A percentile compares a stretch with the other conserved stretches of the same genome.
Evolutionary conservation across 495 filamentous ascomycete species (phyloP).

Genomic region (Trichoderma reesei): DNA sequence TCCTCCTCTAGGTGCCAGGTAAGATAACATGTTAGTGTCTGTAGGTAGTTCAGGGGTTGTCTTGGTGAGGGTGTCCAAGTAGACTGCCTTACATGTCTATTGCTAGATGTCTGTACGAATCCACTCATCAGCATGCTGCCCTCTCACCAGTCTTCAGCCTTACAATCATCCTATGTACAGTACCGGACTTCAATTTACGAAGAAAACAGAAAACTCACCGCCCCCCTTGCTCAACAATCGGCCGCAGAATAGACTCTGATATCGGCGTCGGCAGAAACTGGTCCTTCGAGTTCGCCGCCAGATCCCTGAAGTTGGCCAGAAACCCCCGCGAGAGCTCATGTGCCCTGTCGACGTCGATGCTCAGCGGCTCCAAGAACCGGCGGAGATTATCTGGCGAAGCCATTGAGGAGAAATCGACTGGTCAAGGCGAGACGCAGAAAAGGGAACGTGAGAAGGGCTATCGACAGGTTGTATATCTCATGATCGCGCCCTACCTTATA

Average conservation of each 20-base stretch:
- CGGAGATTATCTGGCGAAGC: neutral
- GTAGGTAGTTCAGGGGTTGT: neutral
- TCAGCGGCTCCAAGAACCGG: slow-evolving; percentile 32
- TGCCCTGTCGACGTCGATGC: slow-evolving; percentile 35
- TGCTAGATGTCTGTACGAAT: slow-evolving; percentile 49
- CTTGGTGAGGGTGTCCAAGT: no score
- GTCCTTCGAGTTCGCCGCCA: slow-evolving; percentile 55
- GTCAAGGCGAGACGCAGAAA: neutral
- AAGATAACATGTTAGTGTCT: slow-evolving; percentile 4
- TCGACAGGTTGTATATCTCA: no score
- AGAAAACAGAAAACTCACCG: neutral
- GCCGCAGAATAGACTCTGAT: slow-evolving; percentile 50
- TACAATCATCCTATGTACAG: neutral
- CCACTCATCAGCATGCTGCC: neutral
- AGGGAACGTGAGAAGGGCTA: slow-evolving; percentile 2
- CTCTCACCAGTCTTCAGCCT: neutral
- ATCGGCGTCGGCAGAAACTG: slow-evolving; percentile 77
- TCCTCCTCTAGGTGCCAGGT: slow-evolving; percentile 43
- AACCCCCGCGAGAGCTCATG: slow-evolving; percentile 54
- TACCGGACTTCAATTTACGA: slow-evolving; percentile 3
- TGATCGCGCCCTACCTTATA: no score
- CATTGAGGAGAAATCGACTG: neutral
- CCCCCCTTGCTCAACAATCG: slow-evolving; percentile 38
- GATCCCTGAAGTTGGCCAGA: slow-evolving; percentile 46
- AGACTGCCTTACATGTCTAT: slow-evolving; percentile 56